phyloP scores from a whole-genome alignment of 2,329 filamentous ascomycete species.

The Diaporthe aspalathi region DNA sequence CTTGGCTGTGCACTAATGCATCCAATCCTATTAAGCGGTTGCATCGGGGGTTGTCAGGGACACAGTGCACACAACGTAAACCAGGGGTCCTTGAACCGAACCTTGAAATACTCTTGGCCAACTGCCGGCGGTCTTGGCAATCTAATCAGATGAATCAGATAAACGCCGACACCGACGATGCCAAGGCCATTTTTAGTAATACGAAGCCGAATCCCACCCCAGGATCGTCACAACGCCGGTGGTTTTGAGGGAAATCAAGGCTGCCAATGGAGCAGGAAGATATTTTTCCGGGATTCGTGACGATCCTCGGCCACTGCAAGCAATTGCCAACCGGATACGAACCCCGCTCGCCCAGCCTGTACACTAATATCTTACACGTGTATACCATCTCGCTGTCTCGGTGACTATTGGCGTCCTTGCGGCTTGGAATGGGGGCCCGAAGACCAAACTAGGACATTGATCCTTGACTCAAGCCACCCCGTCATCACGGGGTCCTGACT shows the following conservation, averaged over 20 bases:
- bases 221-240: constrained; percentile 10
- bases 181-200: constrained; percentile 3
- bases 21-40: constrained; percentile 10
- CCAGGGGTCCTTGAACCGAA: background rate
- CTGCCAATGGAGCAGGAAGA: background rate
- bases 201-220: constrained; percentile 5
- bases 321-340: background rate
- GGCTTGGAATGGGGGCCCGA: background rate
- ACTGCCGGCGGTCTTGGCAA: background rate
- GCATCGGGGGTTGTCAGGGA: background rate
- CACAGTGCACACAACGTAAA: constrained; percentile 13
- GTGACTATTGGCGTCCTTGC: background rate
- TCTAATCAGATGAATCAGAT: constrained; percentile 36
- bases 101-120: constrained; percentile 12
- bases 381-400: background rate
- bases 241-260: background rate
- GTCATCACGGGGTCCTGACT: constrained; percentile 13
- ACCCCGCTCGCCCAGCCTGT: background rate
- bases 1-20: background rate
- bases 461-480: constrained; percentile 24
- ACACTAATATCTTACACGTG: background rate
- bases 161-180: background rate
- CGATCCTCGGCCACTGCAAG: background rate
- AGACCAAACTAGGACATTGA: constrained; percentile 17
- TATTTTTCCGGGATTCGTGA: constrained; percentile 13